Base-by-base conservation (phyloP, 163 green algal species). In the Scenedesmus sp. region DNA sequence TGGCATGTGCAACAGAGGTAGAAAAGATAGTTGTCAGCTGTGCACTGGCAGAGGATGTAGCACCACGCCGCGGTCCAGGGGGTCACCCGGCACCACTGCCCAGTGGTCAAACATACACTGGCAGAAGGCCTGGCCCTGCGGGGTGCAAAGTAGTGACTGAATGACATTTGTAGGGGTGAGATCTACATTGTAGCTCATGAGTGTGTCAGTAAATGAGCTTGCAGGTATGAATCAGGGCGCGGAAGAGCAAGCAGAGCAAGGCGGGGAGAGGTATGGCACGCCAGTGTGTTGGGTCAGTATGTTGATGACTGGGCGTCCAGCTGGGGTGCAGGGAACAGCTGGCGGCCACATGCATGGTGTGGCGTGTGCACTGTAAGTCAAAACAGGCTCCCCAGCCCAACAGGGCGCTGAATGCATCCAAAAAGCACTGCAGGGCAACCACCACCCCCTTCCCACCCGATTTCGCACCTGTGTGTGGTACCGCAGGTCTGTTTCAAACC, bases 401-500 rank as follows among this genome's bases (percentile, higher is more conserved):
- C 57, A 13, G 7, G 73, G 73, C 7, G 18, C 73, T 26, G 10
- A 9, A 82, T 9, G 10, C 73, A 26, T 23, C 62, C 62, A 23
- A 70, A 70, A 16, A 54, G 16, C 23, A 77, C 67, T 8, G 4
- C 18, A 9, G 4, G 15, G 67, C 67, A 77, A 77, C 4, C 4
- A 9, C 6, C 67, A 23, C 67, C 67, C 20, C 9, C 4, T 8
- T 8, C 2, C n/a, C 46, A 52, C 70, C 55, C 18, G 74, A 26
- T 7, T 3, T 73, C 91, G 0, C 82, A 95, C 94, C 96, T 98
- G 97, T 74, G 98, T 99, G 95, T 99, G 98, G 93, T 99, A 99
- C 34, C 98, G 94, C 85, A 99, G 93, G 94, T 99, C 98, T 0
- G 98, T 99, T 95, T 99, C 98, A 91, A 99, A 99, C 20, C 98